Conservation (phyloP, 148 eudicot species). For the Dysphania ambrosioides region DNA sequence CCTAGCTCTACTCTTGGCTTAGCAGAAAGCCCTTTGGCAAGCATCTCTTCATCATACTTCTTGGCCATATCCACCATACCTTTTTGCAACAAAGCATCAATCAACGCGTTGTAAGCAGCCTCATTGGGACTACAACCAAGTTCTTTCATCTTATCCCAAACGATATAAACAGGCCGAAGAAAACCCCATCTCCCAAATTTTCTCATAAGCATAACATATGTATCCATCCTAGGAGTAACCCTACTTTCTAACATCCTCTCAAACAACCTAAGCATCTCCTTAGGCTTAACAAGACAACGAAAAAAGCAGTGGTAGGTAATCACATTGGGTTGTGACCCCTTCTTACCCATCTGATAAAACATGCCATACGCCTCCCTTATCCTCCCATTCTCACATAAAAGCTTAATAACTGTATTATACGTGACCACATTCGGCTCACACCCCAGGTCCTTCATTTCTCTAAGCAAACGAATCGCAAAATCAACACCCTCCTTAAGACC, state of each 20-base stretch:
- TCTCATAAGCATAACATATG: constrained; percentile 89
- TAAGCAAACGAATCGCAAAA: constrained; percentile 52
- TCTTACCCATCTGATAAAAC: constrained; percentile 55
- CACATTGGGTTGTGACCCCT: constrained; percentile 65
- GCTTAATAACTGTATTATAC: constrained; percentile 72
- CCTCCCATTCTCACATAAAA: constrained; percentile 77
- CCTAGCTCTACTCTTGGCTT: constrained; percentile 71
- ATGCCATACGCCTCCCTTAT: constrained; percentile 61
- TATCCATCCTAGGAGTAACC: constrained; percentile 68
- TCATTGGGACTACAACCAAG: constrained; percentile 83
- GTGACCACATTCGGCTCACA: constrained; percentile 69
- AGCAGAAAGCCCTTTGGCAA: constrained; percentile 77
- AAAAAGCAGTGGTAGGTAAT: constrained; percentile 71
- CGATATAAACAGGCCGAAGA: constrained; percentile 64
- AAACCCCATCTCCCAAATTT: constrained; percentile 97
- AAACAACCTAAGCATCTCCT: constrained; percentile 66
- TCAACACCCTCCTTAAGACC: constrained; percentile 86
- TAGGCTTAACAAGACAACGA: constrained; percentile 69
- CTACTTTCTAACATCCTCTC: constrained; percentile 74
- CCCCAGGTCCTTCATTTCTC: constrained; percentile 75
- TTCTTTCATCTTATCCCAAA: constrained; percentile 86
- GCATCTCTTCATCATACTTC: constrained; percentile 84
- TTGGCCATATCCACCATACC: constrained; percentile 86
- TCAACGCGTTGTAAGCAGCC: constrained; percentile 81
- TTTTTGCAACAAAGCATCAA: constrained; percentile 86